Evolutionary conservation across 148 eudicot genomes (phyloP).

Genomic region (Tetragonia tetragonoides): DNA sequence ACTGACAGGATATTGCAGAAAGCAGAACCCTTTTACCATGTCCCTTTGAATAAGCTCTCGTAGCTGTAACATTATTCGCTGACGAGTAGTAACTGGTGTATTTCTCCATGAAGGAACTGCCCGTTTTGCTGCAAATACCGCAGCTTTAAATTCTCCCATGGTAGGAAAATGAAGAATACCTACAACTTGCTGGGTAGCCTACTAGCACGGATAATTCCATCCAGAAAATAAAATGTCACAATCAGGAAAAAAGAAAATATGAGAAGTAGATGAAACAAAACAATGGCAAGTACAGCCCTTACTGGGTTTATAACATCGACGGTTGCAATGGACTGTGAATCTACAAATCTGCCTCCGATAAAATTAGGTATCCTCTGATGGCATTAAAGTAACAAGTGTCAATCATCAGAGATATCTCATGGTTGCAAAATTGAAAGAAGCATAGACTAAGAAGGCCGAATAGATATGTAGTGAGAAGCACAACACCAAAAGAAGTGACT

Average conservation of each 20-base stretch:
- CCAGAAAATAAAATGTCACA: conserved; percentile 14
- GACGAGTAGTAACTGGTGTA: conserved; percentile 52
- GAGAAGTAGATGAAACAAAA: conserved; percentile 1
- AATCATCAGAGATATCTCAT: conserved; percentile 4
- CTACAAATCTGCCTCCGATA: conserved; percentile 67
- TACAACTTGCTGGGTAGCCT: conserved; percentile 83
- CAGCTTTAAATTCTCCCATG: conserved; percentile 56
- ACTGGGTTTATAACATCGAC: conserved; percentile 74
- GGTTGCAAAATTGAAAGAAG: neutral
- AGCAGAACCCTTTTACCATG: conserved; percentile 36
- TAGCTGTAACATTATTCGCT: conserved; percentile 52
- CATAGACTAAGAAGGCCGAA: too few species aligned
- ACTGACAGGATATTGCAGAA: neutral
- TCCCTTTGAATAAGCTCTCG: conserved; percentile 70
- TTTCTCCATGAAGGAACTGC: conserved; percentile 63
- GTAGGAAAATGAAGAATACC: conserved; percentile 65
- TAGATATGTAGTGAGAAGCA: too few species aligned
- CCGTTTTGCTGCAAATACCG: conserved; percentile 65
- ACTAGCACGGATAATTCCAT: conserved; percentile 16
- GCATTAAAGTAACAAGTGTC: conserved; percentile 6
- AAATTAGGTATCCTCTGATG: conserved; percentile 42
- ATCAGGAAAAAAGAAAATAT: neutral
- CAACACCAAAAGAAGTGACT: neutral
- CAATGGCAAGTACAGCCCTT: conserved; percentile 22
- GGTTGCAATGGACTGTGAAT: conserved; percentile 46